Evolutionary conservation across 176 grass and related monocot species (phyloP).

Genomic region (Oryza meridionalis): DNA sequence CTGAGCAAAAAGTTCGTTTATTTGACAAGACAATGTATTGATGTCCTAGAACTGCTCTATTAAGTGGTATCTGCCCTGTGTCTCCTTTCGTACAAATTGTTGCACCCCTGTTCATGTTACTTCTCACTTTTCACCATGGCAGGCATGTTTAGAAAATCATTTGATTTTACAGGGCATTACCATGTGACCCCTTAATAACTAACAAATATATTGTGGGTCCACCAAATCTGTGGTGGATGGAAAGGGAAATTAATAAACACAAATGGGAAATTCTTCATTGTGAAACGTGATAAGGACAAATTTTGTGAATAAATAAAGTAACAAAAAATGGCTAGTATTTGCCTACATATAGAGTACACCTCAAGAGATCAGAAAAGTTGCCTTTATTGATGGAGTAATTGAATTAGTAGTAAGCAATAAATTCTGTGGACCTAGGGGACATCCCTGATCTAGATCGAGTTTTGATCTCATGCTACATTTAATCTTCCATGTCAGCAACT

Average conservation of each 20-base stretch:
- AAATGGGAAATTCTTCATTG: background rate
- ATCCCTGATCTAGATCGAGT: constrained; percentile 31
- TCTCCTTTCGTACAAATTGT: constrained; percentile 11
- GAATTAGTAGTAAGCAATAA: constrained; percentile 23
- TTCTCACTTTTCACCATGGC: background rate
- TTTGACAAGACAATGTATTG: constrained; percentile 6
- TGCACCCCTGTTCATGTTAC: background rate
- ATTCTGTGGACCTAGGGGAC: constrained; percentile 27
- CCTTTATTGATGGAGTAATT: constrained; percentile 38
- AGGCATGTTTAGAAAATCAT: background rate
- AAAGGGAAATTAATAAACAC: background rate
- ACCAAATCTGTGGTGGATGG: background rate
- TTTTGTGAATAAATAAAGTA: background rate
- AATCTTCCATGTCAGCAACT: constrained; percentile 19
- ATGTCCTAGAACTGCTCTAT: constrained; percentile 20
- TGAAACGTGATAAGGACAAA: background rate
- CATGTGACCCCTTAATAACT: background rate
- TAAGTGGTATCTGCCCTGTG: background rate
- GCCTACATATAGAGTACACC: background rate
- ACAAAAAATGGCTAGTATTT: background rate
- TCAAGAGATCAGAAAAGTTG: constrained; percentile 26
- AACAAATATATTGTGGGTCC: background rate
- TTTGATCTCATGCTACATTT: constrained; percentile 12
- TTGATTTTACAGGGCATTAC: background rate
- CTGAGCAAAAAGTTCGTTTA: constrained; percentile 13